A percentile compares a stretch with the other conserved stretches of the same genome.
These are phyloP conservation scores for Lichina pygmaea DNA, from an alignment of 495 filamentous ascomycete genomes.

Conservation along the genomic window DNA sequence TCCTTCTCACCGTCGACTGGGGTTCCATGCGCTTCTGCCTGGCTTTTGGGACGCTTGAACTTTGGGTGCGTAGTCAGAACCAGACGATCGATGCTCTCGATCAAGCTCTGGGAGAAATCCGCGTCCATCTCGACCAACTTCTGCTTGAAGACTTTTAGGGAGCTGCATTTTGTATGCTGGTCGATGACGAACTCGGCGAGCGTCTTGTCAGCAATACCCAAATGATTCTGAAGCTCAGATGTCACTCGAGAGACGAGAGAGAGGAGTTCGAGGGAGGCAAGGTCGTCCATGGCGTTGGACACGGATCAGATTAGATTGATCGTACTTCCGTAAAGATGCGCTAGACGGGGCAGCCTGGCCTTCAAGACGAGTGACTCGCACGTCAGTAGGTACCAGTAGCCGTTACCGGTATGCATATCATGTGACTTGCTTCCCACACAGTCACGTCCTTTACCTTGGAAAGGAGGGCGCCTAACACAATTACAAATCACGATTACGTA, in stretches of 20 bases:
- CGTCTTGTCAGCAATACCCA: slow-evolving; percentile 81
- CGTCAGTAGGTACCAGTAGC: too few relatives aligned
- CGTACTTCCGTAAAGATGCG: too few relatives aligned
- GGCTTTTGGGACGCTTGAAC: slow-evolving; percentile 26
- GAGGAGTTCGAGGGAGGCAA: slow-evolving; percentile 70
- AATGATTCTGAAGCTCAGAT: slow-evolving; percentile 76
- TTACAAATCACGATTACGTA: too few relatives aligned
- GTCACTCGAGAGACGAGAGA: slow-evolving; percentile 89
- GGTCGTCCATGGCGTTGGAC: slow-evolving; percentile 44
- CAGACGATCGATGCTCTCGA: slow-evolving; percentile 74
- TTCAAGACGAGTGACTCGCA: too few relatives aligned
- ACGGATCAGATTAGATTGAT: too few relatives aligned
- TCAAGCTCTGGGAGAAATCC: slow-evolving; percentile 69
- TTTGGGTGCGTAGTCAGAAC: slow-evolving; percentile 78
- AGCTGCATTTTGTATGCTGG: slow-evolving; percentile 51
- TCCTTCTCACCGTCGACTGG: slow-evolving; percentile 14
- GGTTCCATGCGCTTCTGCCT: slow-evolving; percentile 10
- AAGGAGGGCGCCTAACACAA: too few relatives aligned
- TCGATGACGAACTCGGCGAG: slow-evolving; percentile 87
- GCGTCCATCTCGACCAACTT: slow-evolving; percentile 47
- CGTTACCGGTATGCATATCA: too few relatives aligned
- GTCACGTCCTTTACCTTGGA: too few relatives aligned
- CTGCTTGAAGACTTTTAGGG: slow-evolving; percentile 39
- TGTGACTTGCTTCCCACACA: too few relatives aligned
- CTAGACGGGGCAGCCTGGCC: too few relatives aligned